Evolutionary conservation across 2,329 filamentous ascomycete species (phyloP), one percentile per base, ranked within the genome.

Genomic region (Hypoxylon sp.): DNA sequence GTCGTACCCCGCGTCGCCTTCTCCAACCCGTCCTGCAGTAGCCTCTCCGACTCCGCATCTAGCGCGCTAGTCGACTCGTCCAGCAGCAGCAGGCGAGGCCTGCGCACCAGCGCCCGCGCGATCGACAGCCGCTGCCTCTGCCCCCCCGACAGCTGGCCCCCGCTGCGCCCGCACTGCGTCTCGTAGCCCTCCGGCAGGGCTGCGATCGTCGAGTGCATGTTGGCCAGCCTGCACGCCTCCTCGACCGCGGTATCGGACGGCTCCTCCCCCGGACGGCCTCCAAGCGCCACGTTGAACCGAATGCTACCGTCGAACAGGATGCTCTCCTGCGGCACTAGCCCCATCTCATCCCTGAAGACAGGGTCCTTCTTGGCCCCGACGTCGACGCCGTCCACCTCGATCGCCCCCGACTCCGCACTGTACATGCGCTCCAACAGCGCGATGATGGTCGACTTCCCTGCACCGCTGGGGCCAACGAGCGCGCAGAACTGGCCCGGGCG

Each of bases 51-150:
- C 67, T 88, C 87, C 0, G 85, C 83, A 67, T 96, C 91, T 2
- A 96, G 79, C 3, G 88, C 89, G 37, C 86, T 90, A 0, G 91
- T 96, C 24, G 89, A 89, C 77, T 96, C 91, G 67, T 96, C 92
- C 0, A 96, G 79, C 33, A 96, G 83, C 15, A 96, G 74, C 1
- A 96, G 79, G 42, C 87, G 82, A 0, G 91, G 91, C 60, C 84
- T 82, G 0, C 91, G 83, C 2, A 92, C 82, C 2, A 94, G 78
- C 0, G 91, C 90, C 20, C 91, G 81, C 0, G 92, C 91, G 68
- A 96, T 93, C 0, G 88, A 87, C 11, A 96, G 75, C 1, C 91
- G 83, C 72, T 96, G 91, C 13, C 88, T 85, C 71, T 96, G 91
- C 0, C 92, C 92, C 1, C 91, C 91, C 0, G 89, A 92, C 2